Conservation (phyloP, 306 rosid species). For the Quercus robur region DNA sequence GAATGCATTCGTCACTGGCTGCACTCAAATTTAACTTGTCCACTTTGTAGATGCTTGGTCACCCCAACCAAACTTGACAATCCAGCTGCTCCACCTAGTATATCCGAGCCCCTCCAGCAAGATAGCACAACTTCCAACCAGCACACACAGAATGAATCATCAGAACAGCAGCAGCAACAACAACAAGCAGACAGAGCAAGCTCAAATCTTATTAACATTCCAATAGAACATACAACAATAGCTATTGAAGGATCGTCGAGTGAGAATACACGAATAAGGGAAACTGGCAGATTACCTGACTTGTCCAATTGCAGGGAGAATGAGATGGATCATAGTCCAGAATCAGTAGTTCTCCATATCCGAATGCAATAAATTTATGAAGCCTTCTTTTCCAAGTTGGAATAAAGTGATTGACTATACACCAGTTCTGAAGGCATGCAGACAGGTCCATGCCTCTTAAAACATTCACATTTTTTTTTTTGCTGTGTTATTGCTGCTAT, state of each 20-base stretch:
- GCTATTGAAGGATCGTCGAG: constrained; percentile 12
- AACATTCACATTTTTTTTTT: not conserved
- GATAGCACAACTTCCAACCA: not conserved
- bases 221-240: not conserved
- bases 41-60: constrained; percentile 75
- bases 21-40: constrained; percentile 72
- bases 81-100: not conserved
- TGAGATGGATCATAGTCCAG: constrained; percentile 14
- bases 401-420: not conserved
- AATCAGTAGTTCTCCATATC: constrained; percentile 24
- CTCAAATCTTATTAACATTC: not conserved
- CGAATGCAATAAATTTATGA: constrained; percentile 1
- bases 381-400: not conserved
- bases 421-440: not conserved
- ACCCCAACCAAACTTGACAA: constrained; percentile 28
- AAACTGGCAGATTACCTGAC: not conserved
- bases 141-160: constrained; percentile 7
- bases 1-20: constrained; percentile 80
- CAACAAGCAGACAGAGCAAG: not conserved
- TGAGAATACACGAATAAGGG: not conserved
- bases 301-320: not conserved
- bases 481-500: not conserved
- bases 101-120: not conserved
- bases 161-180: constrained; percentile 19
- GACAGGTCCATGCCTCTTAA: not conserved